A percentile compares a stretch with the other conserved stretches of the same genome.
Evolutionary conservation across 129 eudicot genomes (phyloP).

Genomic region (Lonicera japonica): DNA sequence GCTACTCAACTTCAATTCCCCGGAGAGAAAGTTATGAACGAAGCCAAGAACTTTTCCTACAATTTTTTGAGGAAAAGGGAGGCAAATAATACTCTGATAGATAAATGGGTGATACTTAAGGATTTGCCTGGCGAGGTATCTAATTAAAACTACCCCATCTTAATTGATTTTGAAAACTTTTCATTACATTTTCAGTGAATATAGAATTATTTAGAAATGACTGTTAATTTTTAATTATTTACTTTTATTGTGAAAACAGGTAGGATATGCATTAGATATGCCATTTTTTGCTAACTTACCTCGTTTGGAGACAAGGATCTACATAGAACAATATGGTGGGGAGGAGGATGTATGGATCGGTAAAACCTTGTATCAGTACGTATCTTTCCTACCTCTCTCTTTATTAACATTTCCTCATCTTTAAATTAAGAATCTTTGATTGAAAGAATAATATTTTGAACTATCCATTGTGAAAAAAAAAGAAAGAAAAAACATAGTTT

Average conservation of each 20-base stretch:
- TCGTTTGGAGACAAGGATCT: conserved; percentile 37
- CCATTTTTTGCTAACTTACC: conserved; percentile 50
- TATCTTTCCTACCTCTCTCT: background rate
- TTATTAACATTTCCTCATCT: no score
- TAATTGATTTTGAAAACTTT: background rate
- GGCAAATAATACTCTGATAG: conserved; percentile 14
- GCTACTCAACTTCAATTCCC: conserved; percentile 34
- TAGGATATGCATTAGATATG: conserved; percentile 23
- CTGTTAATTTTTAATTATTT: no score
- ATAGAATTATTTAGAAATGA: no score
- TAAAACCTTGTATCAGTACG: conserved; percentile 33
- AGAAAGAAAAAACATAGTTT: no score
- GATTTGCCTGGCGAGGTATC: conserved; percentile 35
- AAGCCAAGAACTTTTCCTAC: conserved; percentile 22
- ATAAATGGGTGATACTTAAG: conserved; percentile 33
- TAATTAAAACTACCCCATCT: background rate
- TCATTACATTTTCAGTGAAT: no score
- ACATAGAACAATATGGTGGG: conserved; percentile 41
- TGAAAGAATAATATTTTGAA: no score
- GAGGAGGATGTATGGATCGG: conserved; percentile 44
- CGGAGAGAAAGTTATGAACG: conserved; percentile 30
- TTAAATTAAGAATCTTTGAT: background rate
- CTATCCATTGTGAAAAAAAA: no score
- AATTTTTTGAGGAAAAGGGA: conserved; percentile 13
- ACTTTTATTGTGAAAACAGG: conserved; percentile 6